Evolutionary conservation across 176 grass and related monocot species (phyloP), one percentile per base, ranked within the genome.

Genomic region (Oryza meridionalis): DNA sequence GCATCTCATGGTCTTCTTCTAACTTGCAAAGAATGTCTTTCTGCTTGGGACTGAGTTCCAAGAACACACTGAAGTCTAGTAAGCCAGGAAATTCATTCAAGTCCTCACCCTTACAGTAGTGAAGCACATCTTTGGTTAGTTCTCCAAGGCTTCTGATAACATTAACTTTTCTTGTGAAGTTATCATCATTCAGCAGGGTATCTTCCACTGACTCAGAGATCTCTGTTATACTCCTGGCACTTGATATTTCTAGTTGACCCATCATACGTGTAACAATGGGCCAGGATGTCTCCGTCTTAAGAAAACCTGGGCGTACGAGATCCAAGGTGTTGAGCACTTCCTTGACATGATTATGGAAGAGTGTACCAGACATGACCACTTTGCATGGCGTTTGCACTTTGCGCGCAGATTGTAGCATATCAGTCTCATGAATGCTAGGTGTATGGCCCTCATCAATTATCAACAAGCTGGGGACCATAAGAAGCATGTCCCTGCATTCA

Each of bases 381-480:
- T 98, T 98, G 65, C 93, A 87, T 84, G 79, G 86, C 15, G 93
- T 98, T 88, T 90, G 81, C 63, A 98, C 91, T 88, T 90, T 95
- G 31, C 76, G 86, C 71, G 93, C 77, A 67, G 96, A 90, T 50
- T 85, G 85, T 74, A 94, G 77, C 16, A 93, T 87, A 77, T 92
- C 77, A 42, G 96, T 99, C 25, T 99, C 90, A 73, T 77, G 49
- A 90, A 86, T 99, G 67, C 96, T 90, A 83, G 93, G 87, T 44
- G 93, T 99, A 81, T 99, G 96, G 27, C 96, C 96, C 84, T 99
- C 93, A 24, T 96, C 93, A 38, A 99, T 72, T 84, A 99, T 96
- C 80, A 99, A 75, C 79, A 99, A 72, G 85, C 80, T 88, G 79
- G 96, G 91, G 35, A 99, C 59, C 75, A 86, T 94, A 38, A 96